Conservation (phyloP, 306 rosid genomes). For the Acacia crassicarpa region DNA sequence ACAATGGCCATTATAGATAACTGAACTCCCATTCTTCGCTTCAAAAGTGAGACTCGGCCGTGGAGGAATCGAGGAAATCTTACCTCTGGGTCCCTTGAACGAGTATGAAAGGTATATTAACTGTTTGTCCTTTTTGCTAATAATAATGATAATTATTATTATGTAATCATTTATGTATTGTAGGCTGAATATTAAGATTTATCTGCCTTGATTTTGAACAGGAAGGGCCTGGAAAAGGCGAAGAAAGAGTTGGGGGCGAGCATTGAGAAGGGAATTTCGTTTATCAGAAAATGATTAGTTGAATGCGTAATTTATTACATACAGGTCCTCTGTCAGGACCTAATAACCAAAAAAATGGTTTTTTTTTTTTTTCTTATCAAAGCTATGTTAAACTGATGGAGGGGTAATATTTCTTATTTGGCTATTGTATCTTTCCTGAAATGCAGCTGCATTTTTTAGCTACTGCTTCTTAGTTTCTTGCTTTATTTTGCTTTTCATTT, state of each 20-base stretch:
- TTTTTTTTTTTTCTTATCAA: neutral
- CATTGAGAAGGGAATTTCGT: conserved; percentile 77
- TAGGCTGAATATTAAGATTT: conserved; percentile 4
- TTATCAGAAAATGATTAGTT: conserved; percentile 52
- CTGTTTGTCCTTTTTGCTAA: neutral
- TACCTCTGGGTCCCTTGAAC: conserved; percentile 77
- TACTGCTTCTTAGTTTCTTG: too few relatives aligned
- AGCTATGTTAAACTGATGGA: neutral
- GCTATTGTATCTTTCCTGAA: neutral
- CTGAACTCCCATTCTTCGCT: conserved; percentile 91
- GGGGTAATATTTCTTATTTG: neutral
- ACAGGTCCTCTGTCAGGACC: conserved; percentile 4
- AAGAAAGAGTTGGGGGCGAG: conserved; percentile 73
- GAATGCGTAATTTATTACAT: conserved; percentile 1
- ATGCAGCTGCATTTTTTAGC: neutral
- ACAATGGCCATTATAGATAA: conserved; percentile 49
- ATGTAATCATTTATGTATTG: neutral
- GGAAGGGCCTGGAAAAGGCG: conserved; percentile 79
- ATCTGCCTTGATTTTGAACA: conserved; percentile 33
- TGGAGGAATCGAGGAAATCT: conserved; percentile 70
- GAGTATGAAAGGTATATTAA: conserved; percentile 72
- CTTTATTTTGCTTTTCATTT: too few relatives aligned
- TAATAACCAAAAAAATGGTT: neutral
- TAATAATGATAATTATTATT: neutral
- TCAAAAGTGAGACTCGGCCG: conserved; percentile 83